These are phyloP conservation scores for Eruca vesicaria DNA, from an alignment of 441 rosid genomes.

Conservation along the genomic window DNA sequence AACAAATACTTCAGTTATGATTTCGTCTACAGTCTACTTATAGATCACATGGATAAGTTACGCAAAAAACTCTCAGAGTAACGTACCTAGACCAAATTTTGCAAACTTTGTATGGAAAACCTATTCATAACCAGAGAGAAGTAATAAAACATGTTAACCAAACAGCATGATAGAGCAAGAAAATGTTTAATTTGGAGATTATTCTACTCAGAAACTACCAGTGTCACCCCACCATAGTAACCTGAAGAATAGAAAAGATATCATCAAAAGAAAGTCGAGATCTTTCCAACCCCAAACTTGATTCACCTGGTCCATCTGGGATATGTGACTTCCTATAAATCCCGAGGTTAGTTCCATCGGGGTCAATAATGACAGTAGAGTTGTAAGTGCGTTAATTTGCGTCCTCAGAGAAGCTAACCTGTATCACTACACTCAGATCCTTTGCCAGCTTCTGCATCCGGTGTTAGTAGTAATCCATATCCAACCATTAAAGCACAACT, in stretches of 20 bases:
- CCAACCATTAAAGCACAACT: neutral
- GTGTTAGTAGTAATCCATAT: conserved; percentile 18
- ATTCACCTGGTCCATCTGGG: conserved; percentile 90
- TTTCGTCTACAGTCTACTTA: neutral
- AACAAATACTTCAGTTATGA: conserved; percentile 2
- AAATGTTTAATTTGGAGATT: neutral
- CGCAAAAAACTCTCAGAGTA: neutral
- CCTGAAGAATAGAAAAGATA: conserved; percentile 38
- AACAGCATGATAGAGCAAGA: neutral
- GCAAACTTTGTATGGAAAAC: too few species aligned
- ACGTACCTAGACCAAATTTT: conserved; percentile 87
- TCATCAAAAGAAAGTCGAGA: conserved; percentile 1
- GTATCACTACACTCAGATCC: conserved; percentile 82
- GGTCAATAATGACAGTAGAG: conserved; percentile 77
- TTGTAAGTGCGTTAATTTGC: conserved; percentile 94
- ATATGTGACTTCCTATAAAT: conserved; percentile 92
- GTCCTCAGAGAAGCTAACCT: conserved; percentile 91
- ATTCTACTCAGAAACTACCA: conserved; percentile 38
- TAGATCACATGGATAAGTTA: neutral
- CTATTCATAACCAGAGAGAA: too few species aligned
- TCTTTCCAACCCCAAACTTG: neutral
- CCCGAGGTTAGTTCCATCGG: conserved; percentile 90
- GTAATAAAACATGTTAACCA: too few species aligned
- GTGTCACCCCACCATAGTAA: conserved; percentile 92
- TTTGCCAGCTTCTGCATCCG: conserved; percentile 87